Conservation (phyloP, 2,329 filamentous ascomycete species). For the Fusarium sp. region DNA sequence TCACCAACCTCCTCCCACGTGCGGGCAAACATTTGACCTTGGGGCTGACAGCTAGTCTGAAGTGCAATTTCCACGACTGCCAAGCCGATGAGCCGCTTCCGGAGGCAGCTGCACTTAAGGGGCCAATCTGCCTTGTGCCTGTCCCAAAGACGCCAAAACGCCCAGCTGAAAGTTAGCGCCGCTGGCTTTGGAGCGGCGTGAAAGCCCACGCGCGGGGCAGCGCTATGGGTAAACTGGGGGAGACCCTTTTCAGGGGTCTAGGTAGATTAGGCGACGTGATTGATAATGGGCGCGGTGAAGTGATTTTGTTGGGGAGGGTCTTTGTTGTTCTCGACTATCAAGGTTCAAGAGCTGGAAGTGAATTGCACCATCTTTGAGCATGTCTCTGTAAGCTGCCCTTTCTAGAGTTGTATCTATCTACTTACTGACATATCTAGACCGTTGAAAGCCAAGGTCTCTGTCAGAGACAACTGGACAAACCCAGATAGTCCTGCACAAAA, state of each 20-base stretch:
- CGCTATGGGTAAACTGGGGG: neutral
- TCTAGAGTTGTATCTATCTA: neutral
- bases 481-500: slow-evolving; percentile 47
- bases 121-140: slow-evolving; percentile 20
- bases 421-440: slow-evolving; percentile 47
- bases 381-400: slow-evolving; percentile 13
- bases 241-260: slow-evolving; percentile 6
- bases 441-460: slow-evolving; percentile 53
- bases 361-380: neutral
- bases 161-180: slow-evolving; percentile 41
- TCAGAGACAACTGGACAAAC: slow-evolving; percentile 57
- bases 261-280: neutral
- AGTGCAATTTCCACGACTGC: neutral
- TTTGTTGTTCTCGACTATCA: neutral
- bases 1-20: neutral
- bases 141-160: slow-evolving; percentile 25
- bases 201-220: neutral
- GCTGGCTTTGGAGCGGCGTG: neutral
- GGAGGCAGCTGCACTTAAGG: neutral
- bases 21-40: neutral
- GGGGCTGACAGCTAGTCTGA: neutral
- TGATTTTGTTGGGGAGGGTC: neutral
- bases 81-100: neutral
- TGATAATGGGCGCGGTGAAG: neutral
- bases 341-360: neutral